Evolutionary conservation across 2,329 filamentous ascomycete species (phyloP), one percentile per base, ranked within the genome.

Genomic region (Ophiostoma ips): DNA sequence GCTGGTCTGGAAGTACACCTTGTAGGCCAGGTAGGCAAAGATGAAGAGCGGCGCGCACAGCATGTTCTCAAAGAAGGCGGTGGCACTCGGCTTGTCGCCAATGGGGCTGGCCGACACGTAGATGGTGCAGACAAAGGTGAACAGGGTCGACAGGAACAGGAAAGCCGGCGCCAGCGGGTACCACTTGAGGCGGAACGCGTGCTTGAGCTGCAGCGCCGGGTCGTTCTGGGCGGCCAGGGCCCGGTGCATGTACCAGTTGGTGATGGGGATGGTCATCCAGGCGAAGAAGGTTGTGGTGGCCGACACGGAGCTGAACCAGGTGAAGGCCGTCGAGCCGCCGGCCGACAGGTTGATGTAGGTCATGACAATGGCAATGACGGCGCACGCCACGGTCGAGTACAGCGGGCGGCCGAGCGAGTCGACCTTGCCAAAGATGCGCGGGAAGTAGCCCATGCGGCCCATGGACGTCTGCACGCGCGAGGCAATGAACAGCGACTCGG

Each of bases 331-430:
- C 19, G 51, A 43, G 12, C 53, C 51, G 30, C 51, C 49, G 2
- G 48, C 45, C 8, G 50, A 53, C 6, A 53, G 46, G 35, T 55
- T 53, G 34, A 55, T 53, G 48, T 55, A 55, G 21, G 53, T 55
- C 49, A 55, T 50, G 18, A 50, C 49, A 19, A 52, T 48, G 47
- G 46, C 48, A 40, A 55, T 28, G 19, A 55, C 3, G 11, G 36
- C 44, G 31, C 46, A 51, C 30, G 28, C 41, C 18, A 50, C 10
- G 18, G 30, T 50, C 5, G 53, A 51, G 41, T 50, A 53, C 38
- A 51, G 28, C 21, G 53, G 53, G 1, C 53, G 53, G 28, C 51
- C 51, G 16, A 41, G 21, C 12, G 21, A 19, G 50, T 54, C 53
- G 31, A 54, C 53, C 3, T 21, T 40, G 19, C 50, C 53, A 21